Conservation (phyloP, 768 basidiomycete species). For the Russula sp. region DNA sequence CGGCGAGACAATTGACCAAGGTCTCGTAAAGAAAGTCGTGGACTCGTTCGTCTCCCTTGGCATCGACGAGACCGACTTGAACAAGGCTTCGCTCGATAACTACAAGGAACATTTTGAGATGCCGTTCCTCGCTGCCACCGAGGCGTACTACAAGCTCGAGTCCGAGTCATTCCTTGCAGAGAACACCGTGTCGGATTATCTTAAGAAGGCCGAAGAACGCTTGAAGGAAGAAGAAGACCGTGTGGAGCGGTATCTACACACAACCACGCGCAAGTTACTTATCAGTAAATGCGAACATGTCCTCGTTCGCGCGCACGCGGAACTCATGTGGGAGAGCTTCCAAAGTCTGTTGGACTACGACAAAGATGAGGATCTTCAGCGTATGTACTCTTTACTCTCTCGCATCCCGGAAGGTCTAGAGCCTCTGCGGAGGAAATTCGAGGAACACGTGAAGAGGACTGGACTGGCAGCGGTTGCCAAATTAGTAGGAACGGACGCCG, state of each 20-base stretch:
- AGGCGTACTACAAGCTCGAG: constrained; percentile 88
- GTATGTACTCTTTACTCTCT: constrained; percentile 90
- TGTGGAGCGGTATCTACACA: constrained; percentile 89
- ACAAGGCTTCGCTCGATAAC: constrained; percentile 88
- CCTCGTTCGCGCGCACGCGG: constrained; percentile 81
- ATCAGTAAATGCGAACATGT: constrained; percentile 85
- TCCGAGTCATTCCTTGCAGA: constrained; percentile 84
- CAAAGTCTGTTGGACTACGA: constrained; percentile 86
- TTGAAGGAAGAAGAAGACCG: constrained; percentile 92
- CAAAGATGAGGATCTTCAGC: constrained; percentile 89
- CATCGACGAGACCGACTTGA: constrained; percentile 85
- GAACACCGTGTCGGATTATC: constrained; percentile 88
- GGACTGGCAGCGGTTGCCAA: constrained; percentile 79
- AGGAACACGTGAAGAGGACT: constrained; percentile 90
- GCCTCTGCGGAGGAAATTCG: constrained; percentile 86
- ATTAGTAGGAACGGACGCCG: constrained; percentile 49
- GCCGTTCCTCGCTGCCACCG: constrained; percentile 85
- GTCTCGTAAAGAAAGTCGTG: constrained; percentile 88
- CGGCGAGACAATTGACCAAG: constrained; percentile 90
- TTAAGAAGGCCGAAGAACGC: constrained; percentile 91
- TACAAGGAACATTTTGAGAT: constrained; percentile 88
- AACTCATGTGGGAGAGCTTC: constrained; percentile 90
- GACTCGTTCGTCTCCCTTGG: constrained; percentile 95
- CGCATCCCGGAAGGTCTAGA: constrained; percentile 89
- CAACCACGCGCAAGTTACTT: constrained; percentile 76